phyloP scores from a whole-genome alignment of 805 yeast species.

The Nakazawaea peltata region DNA sequence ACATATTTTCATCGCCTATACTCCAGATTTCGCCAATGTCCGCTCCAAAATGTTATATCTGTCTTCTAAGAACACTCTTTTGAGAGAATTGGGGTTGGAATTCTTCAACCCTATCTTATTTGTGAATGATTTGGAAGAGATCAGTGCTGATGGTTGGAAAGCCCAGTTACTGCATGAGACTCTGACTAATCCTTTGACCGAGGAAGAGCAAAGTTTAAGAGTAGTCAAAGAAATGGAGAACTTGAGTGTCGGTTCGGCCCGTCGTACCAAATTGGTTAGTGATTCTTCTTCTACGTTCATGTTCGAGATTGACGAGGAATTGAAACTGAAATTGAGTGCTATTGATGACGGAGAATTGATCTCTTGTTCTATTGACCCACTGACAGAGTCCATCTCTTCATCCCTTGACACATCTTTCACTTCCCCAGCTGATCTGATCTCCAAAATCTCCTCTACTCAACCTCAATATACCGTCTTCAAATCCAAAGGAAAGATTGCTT shows the following conservation, averaged over 20 bases:
- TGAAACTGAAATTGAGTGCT: slow-evolving; percentile 3
- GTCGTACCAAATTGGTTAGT: slow-evolving; percentile 16
- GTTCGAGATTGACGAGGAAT: slow-evolving; percentile 10
- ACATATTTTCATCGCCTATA: slow-evolving; percentile 67
- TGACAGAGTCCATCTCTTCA: slow-evolving; percentile 39
- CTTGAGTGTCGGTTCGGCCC: slow-evolving; percentile 23
- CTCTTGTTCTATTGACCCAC: slow-evolving; percentile 41
- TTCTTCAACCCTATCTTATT: slow-evolving; percentile 41
- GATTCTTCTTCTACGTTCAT: slow-evolving; percentile 10
- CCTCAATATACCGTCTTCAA: slow-evolving; percentile 58
- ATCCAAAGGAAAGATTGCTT: slow-evolving; percentile 34
- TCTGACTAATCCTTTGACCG: slow-evolving; percentile 42
- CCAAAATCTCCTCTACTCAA: slow-evolving; percentile 26
- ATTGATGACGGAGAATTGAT: slow-evolving; percentile 27
- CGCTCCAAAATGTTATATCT: slow-evolving; percentile 91
- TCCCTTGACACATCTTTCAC: slow-evolving; percentile 17
- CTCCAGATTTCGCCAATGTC: slow-evolving; percentile 81
- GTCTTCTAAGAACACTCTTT: slow-evolving; percentile 71
- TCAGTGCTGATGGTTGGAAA: slow-evolving; percentile 40
- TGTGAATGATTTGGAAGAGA: slow-evolving; percentile 50
- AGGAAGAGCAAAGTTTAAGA: slow-evolving; percentile 46
- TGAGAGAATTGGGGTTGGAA: slow-evolving; percentile 63
- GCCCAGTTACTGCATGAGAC: slow-evolving; percentile 27
- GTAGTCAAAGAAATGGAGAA: slow-evolving; percentile 36
- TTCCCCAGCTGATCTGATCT: slow-evolving; percentile 21